These are phyloP conservation scores for Discostella pseudostelligera DNA, from an alignment of 108 stramenopile species.

Conservation along the genomic window DNA sequence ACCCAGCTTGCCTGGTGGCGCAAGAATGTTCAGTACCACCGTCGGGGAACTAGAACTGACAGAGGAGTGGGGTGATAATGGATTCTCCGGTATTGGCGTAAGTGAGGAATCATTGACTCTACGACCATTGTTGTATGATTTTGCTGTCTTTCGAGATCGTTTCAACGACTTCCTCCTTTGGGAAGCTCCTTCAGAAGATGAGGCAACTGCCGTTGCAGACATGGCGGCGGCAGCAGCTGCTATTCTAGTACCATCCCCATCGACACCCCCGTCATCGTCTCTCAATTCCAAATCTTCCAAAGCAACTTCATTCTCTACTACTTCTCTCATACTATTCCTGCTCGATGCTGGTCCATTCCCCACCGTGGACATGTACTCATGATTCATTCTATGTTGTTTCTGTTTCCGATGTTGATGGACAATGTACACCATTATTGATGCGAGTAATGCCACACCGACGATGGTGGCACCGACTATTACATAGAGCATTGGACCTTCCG, in stretches of 20 bases:
- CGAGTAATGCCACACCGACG: background rate
- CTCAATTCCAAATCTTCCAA: conserved; percentile 9
- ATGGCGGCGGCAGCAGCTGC: background rate
- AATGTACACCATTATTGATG: too few species aligned
- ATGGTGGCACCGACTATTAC: background rate
- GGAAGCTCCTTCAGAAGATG: too few species aligned
- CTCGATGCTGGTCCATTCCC: conserved; percentile 12
- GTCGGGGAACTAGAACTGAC: background rate
- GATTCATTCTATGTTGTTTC: background rate
- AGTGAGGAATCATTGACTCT: background rate
- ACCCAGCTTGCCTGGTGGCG: conserved; percentile 30
- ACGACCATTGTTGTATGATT: background rate
- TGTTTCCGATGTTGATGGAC: background rate
- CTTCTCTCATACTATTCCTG: background rate
- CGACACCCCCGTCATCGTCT: background rate
- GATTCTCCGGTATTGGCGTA: background rate
- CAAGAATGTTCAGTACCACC: conserved; percentile 13
- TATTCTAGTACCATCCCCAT: background rate
- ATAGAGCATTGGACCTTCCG: background rate
- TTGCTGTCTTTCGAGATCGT: background rate
- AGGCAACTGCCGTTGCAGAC: too few species aligned
- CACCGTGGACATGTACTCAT: conserved; percentile 10
- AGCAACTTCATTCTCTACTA: background rate
- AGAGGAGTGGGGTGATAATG: background rate
- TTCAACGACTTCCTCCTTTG: too few species aligned